Base-by-base conservation (phyloP, 1,284 basidiomycete genomes). In the Pseudozyma flocculosa region DNA sequence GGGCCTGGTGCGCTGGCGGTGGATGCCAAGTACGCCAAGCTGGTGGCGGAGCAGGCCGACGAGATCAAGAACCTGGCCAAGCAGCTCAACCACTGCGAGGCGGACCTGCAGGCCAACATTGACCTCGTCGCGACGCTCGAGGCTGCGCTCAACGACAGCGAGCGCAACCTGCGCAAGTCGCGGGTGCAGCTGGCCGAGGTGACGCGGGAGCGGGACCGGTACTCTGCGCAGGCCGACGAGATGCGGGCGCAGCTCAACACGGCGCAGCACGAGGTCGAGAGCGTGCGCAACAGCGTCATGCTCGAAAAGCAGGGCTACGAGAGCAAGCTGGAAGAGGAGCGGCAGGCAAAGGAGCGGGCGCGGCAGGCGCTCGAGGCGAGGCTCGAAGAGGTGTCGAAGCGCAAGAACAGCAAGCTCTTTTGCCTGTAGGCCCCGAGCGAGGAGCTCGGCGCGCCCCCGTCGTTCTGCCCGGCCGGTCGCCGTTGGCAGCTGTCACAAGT, bases 61-160 rank as follows among this genome's bases (percentile, higher is more conserved):
- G 88, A 91, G 53, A 61, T 94, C 81, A 88, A 89, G 80, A 92
- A 88, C 30, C 84, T 95, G 51, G 90, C 91, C 79, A 91, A 92
- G 79, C 90, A 92, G 79, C 79, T 95, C 48, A 86, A 86, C 29
- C 90, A 93, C 78, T 92, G 90, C 75, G 90, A 94, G 79, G 86
- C 84, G 58, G 91, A 94, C 78, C 82, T 94, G 54, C 89, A 92
- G 70, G 87, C 89, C 45, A 91, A 93, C 76, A 91, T 92, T 83
- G 90, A 94, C 76, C 84, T 93, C 50, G 90, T 92, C 58, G 84
- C 65, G 19, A 71, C 69, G 32, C 57, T 72, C 22, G 69, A 75
- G 49, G 67, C 68, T 3, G 70, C 70, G 21, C 63, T 73, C 13
- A 72, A 72, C 52, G 70, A 73, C 52, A 63, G 54, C 48, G 70